phyloP scores from a whole-genome alignment of 495 filamentous ascomycete species.

The Podospora australis region DNA sequence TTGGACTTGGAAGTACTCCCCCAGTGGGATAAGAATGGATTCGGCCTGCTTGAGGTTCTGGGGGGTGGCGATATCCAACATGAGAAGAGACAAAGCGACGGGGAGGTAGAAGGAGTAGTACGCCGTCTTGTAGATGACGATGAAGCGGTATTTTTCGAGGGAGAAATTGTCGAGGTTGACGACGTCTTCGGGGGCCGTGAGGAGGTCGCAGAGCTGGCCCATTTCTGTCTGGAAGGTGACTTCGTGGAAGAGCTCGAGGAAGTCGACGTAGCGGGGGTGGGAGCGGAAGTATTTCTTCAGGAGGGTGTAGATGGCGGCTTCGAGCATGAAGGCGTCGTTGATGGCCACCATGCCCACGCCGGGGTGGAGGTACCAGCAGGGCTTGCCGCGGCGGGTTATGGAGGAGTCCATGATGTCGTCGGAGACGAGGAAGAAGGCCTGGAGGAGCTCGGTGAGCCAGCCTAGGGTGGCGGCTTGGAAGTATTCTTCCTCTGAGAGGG shows the following conservation, averaged over 20 bases:
- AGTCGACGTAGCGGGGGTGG: constrained; percentile 78
- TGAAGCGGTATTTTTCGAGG: constrained; percentile 93
- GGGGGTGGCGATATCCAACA: constrained; percentile 71
- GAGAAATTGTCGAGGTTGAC: constrained; percentile 89
- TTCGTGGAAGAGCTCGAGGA: constrained; percentile 95
- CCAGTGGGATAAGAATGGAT: constrained; percentile 94
- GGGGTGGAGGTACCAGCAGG: constrained; percentile 90
- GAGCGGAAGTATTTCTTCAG: constrained; percentile 87
- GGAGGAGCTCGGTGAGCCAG: constrained; percentile 95
- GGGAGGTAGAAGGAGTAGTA: constrained; percentile 99
- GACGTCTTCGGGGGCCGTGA: constrained; percentile 90
- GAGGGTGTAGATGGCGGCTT: constrained; percentile 79
- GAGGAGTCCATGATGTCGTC: constrained; percentile 98
- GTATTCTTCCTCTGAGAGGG: constrained; percentile 72
- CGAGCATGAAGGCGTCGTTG: constrained; percentile 97
- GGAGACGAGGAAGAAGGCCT: constrained; percentile 97
- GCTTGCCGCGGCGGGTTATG: constrained; percentile 84
- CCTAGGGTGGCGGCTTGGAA: constrained; percentile 78
- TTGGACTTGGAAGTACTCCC: constrained; percentile 98
- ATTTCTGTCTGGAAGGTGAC: constrained; percentile 87
- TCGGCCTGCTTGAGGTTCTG: constrained; percentile 80
- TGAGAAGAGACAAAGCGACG: constrained; percentile 81
- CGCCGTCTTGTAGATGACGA: constrained; percentile 98
- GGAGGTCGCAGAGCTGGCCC: constrained; percentile 87
- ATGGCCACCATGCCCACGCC: constrained; percentile 90